These are phyloP conservation scores for Saccharomycopsis vini DNA, from an alignment of 805 yeast species.

Conservation along the genomic window DNA sequence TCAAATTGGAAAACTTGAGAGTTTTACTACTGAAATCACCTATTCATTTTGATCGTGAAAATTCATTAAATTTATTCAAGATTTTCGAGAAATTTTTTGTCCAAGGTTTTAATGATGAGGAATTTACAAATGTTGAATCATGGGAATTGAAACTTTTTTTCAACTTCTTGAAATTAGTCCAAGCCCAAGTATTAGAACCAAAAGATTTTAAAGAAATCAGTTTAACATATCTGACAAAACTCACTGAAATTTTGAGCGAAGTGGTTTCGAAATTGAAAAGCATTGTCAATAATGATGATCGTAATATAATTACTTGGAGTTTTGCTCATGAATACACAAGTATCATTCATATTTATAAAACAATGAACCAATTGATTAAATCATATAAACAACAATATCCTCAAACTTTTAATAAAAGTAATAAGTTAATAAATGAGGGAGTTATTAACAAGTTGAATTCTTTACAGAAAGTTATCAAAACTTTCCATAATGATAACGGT, in stretches of 20 bases:
- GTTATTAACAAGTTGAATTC: background rate
- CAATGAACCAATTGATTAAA: background rate
- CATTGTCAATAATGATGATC: too few relatives aligned
- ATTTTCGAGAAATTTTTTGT: background rate
- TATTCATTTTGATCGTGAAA: background rate
- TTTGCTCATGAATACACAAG: slow-evolving; percentile 3
- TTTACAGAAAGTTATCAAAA: background rate
- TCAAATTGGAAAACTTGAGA: slow-evolving; percentile 5
- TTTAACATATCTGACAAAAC: background rate
- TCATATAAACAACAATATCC: slow-evolving; percentile 3
- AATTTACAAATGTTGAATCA: slow-evolving; percentile 6
- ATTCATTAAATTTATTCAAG: background rate
- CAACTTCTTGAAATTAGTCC: slow-evolving; percentile 6
- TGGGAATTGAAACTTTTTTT: slow-evolving; percentile 2
- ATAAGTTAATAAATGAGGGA: background rate
- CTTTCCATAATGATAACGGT: background rate
- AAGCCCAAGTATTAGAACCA: background rate
- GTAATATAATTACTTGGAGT: slow-evolving; percentile 2
- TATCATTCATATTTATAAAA: background rate
- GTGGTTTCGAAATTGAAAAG: too few relatives aligned
- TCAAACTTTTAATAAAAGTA: background rate
- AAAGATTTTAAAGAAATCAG: background rate
- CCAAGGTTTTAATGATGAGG: background rate
- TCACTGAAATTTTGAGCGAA: background rate
- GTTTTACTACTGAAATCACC: background rate